Base-by-base conservation (phyloP, 148 eudicot genomes). In the Rhododendron williamsianum region DNA sequence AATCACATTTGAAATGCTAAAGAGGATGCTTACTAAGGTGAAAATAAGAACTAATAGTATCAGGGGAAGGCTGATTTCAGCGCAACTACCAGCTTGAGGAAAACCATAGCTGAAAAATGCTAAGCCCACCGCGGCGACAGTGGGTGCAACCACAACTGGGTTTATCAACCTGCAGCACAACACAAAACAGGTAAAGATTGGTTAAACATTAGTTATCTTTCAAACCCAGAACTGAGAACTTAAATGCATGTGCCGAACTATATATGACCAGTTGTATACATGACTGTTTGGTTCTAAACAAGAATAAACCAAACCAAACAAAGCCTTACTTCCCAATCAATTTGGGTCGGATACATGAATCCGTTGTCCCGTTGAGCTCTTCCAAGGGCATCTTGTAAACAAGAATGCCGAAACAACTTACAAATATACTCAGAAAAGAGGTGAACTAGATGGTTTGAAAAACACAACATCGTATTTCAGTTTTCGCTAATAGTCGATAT, bases 41-140 rank as follows among this genome's bases (percentile, higher is more conserved):
- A 97, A 95, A 78, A 94, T 87, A 82, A 97, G 93, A 88, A 95
- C 80, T 89, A 97, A 86, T 49, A 94, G 35, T 87, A 97, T 92
- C 83, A 87, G 93, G 38, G 99, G 99, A 90, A 97, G 85, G 90
- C 96, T 94, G 76, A 94, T 93, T 90, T 94, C 96, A 51, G 94
- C 86, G 67, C 99, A 97, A 72, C 89, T 92, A 83, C 99, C 99
- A 88, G 98, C 99, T 90, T 97, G 99, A 86, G 99, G 98, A 90
- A 97, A 95, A 85, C 98, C 99, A 87, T 91, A 95, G 93, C 94
- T 92, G 91, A 97, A 92, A 89, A 94, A 97, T 16, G 99, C 96
- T 87, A 97, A 93, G 74, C 99, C 99, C 74, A 97, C 92, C 56
- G 98, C 97, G 9, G 92, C 91, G 82, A 95, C 84, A 74, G 99